phyloP scores from a whole-genome alignment of 495 filamentous ascomycete genomes.

The Penicillium odoratum region DNA sequence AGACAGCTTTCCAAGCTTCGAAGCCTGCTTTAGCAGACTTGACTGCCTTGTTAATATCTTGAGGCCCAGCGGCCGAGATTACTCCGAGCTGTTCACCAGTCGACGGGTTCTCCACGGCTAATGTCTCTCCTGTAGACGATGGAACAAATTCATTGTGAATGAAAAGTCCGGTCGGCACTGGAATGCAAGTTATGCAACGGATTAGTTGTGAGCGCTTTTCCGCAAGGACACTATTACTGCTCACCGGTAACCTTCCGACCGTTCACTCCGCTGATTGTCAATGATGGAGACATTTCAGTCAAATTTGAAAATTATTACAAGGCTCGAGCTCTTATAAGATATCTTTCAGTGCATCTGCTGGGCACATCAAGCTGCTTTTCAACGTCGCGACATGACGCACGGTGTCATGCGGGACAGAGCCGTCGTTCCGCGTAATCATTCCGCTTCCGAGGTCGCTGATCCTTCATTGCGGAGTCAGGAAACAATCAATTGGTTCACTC shows the following conservation, averaged over 20 bases:
- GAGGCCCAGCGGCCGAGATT: constrained; percentile 25
- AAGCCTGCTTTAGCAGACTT: constrained; percentile 46
- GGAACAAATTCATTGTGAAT: constrained; percentile 41
- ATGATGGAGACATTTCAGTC: constrained; percentile 10
- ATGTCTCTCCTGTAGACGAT: constrained; percentile 17
- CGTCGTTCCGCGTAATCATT: constrained; percentile 1
- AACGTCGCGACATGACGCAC: neutral
- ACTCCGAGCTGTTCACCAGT: constrained; percentile 30
- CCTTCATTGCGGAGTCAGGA: neutral
- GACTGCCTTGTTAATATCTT: constrained; percentile 54
- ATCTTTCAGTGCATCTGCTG: neutral
- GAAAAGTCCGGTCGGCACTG: constrained; percentile 35
- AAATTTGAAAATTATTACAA: neutral
- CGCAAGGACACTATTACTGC: neutral
- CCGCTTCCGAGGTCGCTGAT: constrained; percentile 3
- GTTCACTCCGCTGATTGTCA: constrained; percentile 18
- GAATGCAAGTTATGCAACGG: neutral
- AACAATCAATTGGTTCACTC: neutral
- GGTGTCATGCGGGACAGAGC: neutral
- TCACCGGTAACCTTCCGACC: constrained; percentile 23
- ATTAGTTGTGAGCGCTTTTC: neutral
- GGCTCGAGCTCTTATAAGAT: neutral
- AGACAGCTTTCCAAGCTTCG: constrained; percentile 39
- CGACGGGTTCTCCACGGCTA: constrained; percentile 29
- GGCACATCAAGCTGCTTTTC: constrained; percentile 5